phyloP scores from a whole-genome alignment of 306 rosid genomes.

The Mucuna pruriens region DNA sequence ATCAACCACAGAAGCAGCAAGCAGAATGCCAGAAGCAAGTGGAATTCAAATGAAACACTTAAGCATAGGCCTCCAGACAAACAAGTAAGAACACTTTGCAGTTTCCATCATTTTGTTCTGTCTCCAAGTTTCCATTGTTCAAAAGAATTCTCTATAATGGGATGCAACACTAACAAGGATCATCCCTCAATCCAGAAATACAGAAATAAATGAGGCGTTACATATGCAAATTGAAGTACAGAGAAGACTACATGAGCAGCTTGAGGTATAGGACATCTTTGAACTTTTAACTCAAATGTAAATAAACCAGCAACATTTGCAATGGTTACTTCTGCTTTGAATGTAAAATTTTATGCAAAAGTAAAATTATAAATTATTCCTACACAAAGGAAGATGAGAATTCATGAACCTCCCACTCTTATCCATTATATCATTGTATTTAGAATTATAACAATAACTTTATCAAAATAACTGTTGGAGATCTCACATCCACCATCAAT shows the following conservation, averaged over 20 bases:
- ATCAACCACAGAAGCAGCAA: slow-evolving; percentile 45
- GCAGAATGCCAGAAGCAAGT: slow-evolving; percentile 59
- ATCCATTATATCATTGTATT: background rate
- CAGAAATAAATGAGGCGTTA: slow-evolving; percentile 74
- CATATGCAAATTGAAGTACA: slow-evolving; percentile 91
- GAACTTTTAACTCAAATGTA: background rate
- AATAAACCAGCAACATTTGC: background rate
- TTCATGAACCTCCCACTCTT: background rate
- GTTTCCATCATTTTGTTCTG: background rate
- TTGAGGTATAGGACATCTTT: slow-evolving; percentile 61
- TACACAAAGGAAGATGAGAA: background rate
- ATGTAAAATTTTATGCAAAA: background rate
- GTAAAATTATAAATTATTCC: background rate
- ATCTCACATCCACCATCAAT: no score
- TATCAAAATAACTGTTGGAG: background rate
- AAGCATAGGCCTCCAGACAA: slow-evolving; percentile 61
- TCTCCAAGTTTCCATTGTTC: slow-evolving; percentile 17
- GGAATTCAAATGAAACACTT: slow-evolving; percentile 62
- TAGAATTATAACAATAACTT: background rate
- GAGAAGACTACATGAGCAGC: slow-evolving; percentile 86
- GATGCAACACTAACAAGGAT: slow-evolving; percentile 34
- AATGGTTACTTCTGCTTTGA: background rate
- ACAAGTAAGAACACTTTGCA: slow-evolving; percentile 62
- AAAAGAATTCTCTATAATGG: background rate
- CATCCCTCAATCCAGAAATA: slow-evolving; percentile 50